Evolutionary conservation across 2,329 filamentous ascomycete genomes (phyloP).

Genomic region (Colletotrichum kahawae): DNA sequence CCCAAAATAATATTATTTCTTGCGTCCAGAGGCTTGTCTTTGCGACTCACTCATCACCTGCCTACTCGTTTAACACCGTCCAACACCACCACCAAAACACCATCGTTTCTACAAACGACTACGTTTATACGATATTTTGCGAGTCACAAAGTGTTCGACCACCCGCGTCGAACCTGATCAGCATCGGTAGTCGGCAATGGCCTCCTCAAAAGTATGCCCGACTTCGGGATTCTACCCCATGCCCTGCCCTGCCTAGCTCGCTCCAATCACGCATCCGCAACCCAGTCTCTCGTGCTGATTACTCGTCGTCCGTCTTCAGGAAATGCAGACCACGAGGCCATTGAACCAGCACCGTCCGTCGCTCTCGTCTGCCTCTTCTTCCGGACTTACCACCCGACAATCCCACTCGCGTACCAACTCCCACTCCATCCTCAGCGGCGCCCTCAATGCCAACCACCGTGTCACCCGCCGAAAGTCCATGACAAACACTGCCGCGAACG

Average conservation of each 20-base stretch:
- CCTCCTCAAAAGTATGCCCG: constrained; percentile 64
- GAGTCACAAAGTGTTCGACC: constrained; percentile 23
- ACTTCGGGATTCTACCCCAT: constrained; percentile 20
- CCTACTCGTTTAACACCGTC: constrained; percentile 1
- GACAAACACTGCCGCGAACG: constrained; percentile 74
- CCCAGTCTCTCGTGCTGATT: constrained; percentile 41
- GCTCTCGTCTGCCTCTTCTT: constrained; percentile 61
- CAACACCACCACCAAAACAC: constrained; percentile 3
- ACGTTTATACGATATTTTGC: constrained; percentile 26
- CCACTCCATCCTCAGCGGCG: constrained; percentile 78
- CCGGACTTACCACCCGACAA: constrained; percentile 64
- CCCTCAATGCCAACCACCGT: constrained; percentile 81
- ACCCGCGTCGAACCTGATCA: constrained; percentile 27
- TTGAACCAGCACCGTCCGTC: constrained; percentile 67
- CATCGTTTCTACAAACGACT: not conserved
- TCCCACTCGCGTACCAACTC: constrained; percentile 78
- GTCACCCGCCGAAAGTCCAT: constrained; percentile 95
- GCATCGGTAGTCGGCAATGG: constrained; percentile 53
- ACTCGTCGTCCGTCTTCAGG: constrained; percentile 47
- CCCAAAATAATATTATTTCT: constrained; percentile 28
- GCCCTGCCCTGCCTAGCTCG: constrained; percentile 17
- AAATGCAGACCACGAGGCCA: constrained; percentile 71
- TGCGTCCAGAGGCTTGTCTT: constrained; percentile 18
- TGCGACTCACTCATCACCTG: constrained; percentile 21
- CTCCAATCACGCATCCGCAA: constrained; percentile 11